These are phyloP conservation scores for Secale cereale DNA, from an alignment of 176 grass and related monocot genomes.

Conservation along the genomic window DNA sequence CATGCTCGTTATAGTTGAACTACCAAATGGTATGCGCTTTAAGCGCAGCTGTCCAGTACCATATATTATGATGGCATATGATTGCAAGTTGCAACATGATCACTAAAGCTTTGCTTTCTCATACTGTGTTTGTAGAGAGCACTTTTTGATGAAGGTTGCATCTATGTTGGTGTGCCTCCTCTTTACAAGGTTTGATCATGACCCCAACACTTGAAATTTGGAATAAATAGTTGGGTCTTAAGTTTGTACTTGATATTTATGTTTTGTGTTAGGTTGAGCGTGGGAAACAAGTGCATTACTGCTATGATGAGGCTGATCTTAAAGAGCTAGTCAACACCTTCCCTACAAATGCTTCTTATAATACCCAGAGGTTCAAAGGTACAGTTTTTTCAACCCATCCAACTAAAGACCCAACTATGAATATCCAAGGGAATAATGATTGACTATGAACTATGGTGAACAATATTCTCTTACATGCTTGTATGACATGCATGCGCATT, in stretches of 20 bases:
- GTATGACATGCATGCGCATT: background rate
- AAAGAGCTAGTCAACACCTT: slow-evolving; percentile 69
- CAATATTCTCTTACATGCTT: background rate
- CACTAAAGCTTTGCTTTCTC: slow-evolving; percentile 19
- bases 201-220: background rate
- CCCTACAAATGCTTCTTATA: slow-evolving; percentile 80
- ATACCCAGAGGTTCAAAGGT: slow-evolving; percentile 95
- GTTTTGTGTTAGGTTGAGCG: slow-evolving; percentile 70
- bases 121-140: slow-evolving; percentile 60
- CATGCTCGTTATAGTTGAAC: slow-evolving; percentile 1
- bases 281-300: slow-evolving; percentile 91
- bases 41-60: background rate
- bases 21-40: background rate
- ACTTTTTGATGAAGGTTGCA: slow-evolving; percentile 95
- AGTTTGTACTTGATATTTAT: slow-evolving; percentile 18
- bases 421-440: background rate
- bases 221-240: background rate
- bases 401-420: background rate
- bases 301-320: slow-evolving; percentile 80
- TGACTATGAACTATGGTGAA: background rate
- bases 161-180: slow-evolving; percentile 95
- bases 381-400: background rate
- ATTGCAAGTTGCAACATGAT: background rate
- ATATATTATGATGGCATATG: slow-evolving; percentile 1
- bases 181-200: slow-evolving; percentile 76